phyloP scores from a whole-genome alignment of 192 early-diverging fungal species.

The Backusella morwellensis region DNA sequence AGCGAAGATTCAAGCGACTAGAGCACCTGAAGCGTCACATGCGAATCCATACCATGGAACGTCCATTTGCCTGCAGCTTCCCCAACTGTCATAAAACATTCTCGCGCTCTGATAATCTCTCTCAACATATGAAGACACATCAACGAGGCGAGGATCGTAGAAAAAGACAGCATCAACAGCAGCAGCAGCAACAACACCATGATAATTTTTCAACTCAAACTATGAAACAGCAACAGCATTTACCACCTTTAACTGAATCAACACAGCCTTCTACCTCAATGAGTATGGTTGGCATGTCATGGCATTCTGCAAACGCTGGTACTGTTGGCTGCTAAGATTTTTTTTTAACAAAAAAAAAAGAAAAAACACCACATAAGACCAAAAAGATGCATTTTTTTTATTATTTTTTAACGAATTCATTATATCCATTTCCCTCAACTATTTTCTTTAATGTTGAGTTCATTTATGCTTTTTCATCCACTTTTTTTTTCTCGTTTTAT shows the following conservation, averaged over 20 bases:
- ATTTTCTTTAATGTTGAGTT: neutral
- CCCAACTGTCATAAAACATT: constrained; percentile 58
- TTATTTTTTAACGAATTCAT: neutral
- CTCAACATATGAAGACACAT: constrained; percentile 55
- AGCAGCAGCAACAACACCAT: neutral
- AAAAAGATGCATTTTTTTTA: constrained; percentile 3
- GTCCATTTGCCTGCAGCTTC: constrained; percentile 57
- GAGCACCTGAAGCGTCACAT: constrained; percentile 79
- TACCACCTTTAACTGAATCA: neutral
- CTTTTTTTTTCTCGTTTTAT: constrained; percentile 9
- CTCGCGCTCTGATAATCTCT: constrained; percentile 62
- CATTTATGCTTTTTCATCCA: neutral
- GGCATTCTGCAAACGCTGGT: constrained; percentile 21
- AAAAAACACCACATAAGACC: neutral
- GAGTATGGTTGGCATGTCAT: constrained; percentile 15
- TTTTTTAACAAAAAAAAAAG: neutral
- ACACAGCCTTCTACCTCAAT: neutral
- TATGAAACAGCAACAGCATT: constrained; percentile 10
- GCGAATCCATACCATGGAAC: constrained; percentile 64
- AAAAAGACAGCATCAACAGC: constrained; percentile 12
- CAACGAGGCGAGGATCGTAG: constrained; percentile 29
- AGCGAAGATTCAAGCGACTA: constrained; percentile 66
- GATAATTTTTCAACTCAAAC: neutral
- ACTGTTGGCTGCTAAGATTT: constrained; percentile 21
- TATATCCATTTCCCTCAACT: neutral